Base-by-base conservation (phyloP, 2,329 filamentous ascomycete genomes). In the Cucurbitaria berberidis region DNA sequence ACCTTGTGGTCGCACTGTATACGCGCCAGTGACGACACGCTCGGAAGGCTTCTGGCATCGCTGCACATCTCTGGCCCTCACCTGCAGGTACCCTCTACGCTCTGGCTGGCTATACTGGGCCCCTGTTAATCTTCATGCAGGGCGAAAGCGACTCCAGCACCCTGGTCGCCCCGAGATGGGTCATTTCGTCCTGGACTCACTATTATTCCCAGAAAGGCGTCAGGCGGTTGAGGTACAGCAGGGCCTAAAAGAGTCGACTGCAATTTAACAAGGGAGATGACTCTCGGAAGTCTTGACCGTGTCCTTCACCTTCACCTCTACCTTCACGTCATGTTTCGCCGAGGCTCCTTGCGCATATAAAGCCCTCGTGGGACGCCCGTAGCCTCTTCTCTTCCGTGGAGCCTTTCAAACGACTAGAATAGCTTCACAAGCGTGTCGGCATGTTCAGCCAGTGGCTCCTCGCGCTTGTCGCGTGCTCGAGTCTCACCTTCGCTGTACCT, bases 361-460 rank as follows among this genome's bases (percentile, higher is more conserved):
- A 47, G 10, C 29, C 26, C 6, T 19, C 18, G 40, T 42, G 24
- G 22, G 40, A 15, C 40, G 3, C 15, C 29, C 38, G 46, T 30
- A 30, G 34, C 48, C 13, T 24, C 29, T 29, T 46, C 22, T 30
- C 36, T 34, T 5, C 27, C 18, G 21, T 21, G 9, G 21, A 29
- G 36, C 29, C 42, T 16, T 36, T 51, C 35, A 13, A 48, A 45
- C 44, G 32, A 30, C 42, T 45, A 36, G 32, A n/a, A 44, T 15
- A 15, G 38, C 35, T 39, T 48, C 48, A 42, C 6, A 3, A 49
- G 32, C 43, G 38, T 39, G 48, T 40, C 45, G 51, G 36, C 8
- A 70, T 70, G 67, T 48, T 66, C 44, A 48, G 48, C 40, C 55
- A 53, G 41, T 22, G 60, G 32, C 38, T 66, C 27, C 39, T 68